A percentile compares a stretch with the other conserved stretches of the same genome.
Conservation (phyloP, 1,284 basidiomycete genomes). For the Meira miltonrushii region DNA sequence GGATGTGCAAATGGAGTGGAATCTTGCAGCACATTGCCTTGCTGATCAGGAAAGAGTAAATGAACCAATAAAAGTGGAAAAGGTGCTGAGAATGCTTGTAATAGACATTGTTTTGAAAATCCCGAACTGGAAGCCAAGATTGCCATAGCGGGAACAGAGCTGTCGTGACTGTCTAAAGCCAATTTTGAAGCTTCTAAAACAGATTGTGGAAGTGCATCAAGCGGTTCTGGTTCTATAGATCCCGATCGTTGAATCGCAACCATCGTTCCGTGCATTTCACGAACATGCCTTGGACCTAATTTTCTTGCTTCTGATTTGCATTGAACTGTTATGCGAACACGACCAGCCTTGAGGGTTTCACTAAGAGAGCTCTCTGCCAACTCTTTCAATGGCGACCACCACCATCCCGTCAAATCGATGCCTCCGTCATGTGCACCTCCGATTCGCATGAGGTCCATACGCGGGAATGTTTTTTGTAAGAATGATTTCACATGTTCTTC, state of each 20-base stretch:
- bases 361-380: background rate
- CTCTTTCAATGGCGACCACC: background rate
- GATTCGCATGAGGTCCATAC: constrained; percentile 8
- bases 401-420: constrained; percentile 15
- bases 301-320: constrained; percentile 13
- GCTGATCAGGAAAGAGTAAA: background rate
- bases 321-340: constrained; percentile 12
- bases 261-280: constrained; percentile 13
- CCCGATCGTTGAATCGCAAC: too few species aligned
- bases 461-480: constrained; percentile 1
- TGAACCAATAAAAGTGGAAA: background rate
- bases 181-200: background rate
- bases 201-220: too few species aligned
- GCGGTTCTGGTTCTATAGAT: too few species aligned
- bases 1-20: too few species aligned
- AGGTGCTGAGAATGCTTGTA: background rate
- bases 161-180: background rate
- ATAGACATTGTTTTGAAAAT: constrained; percentile 7
- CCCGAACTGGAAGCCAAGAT: background rate
- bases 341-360: background rate
- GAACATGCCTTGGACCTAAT: constrained; percentile 12
- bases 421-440: constrained; percentile 16
- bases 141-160: too few species aligned
- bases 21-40: too few species aligned
- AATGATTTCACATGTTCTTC: background rate